Conservation (phyloP, 305 asterid genomes). For the Fraxinus platypoda region DNA sequence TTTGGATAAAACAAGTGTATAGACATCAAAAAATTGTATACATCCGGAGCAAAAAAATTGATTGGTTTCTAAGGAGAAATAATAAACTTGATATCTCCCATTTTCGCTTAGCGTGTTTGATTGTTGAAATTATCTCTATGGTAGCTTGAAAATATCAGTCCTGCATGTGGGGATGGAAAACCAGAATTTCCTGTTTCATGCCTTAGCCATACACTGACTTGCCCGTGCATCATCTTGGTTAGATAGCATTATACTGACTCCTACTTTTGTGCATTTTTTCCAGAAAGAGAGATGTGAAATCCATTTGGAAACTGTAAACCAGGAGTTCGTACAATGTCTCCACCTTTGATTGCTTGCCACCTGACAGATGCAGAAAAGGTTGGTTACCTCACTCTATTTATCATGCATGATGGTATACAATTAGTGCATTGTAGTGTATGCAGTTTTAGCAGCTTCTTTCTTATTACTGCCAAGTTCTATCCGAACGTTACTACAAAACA, state of each 20-base stretch:
- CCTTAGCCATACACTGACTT: conserved; percentile 22
- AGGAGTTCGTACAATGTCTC: conserved; percentile 45
- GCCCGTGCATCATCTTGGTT: conserved; percentile 12
- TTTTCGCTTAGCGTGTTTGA: not conserved
- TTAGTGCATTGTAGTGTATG: not conserved
- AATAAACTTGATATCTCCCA: conserved; percentile 8
- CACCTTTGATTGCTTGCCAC: conserved; percentile 65
- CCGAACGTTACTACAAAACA: not conserved
- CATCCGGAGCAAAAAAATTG: conserved; percentile 26
- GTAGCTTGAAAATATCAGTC: conserved; percentile 22
- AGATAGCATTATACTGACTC: not conserved
- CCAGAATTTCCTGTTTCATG: conserved; percentile 9
- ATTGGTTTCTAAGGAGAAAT: conserved; percentile 17
- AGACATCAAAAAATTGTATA: conserved; percentile 23
- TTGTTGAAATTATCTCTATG: not conserved
- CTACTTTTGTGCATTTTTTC: not conserved
- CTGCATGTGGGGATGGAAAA: conserved; percentile 2
- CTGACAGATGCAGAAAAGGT: conserved; percentile 40
- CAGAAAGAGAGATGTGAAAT: conserved; percentile 49
- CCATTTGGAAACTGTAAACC: conserved; percentile 63
- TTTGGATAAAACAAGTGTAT: conserved; percentile 17
- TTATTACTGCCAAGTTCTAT: not conserved
- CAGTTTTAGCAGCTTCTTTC: not conserved
- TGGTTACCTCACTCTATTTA: conserved; percentile 27
- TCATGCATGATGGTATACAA: not conserved